phyloP scores from a whole-genome alignment of 1,284 basidiomycete genomes.

The Xerocomus amazonicus region DNA sequence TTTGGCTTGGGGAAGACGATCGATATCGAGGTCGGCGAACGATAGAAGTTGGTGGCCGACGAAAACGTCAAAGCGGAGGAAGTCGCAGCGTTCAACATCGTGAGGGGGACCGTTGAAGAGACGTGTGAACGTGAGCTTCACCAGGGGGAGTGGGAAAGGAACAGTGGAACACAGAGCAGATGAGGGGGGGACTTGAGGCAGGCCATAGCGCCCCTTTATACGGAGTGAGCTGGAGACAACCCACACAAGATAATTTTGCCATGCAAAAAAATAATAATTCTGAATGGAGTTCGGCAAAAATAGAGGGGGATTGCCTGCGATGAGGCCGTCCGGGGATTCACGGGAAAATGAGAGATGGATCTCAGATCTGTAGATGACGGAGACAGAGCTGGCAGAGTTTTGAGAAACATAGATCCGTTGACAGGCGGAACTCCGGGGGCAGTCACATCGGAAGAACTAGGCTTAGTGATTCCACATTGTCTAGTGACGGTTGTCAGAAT shows the following conservation, averaged over 20 bases:
- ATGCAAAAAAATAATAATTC: slow-evolving; percentile 27
- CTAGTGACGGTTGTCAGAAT: slow-evolving; percentile 2
- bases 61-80: slow-evolving; percentile 32
- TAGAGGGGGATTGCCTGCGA: slow-evolving; percentile 34
- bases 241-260: slow-evolving; percentile 24
- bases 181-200: slow-evolving; percentile 26
- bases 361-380: slow-evolving; percentile 34
- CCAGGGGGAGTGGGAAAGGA: slow-evolving; percentile 9
- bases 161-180: slow-evolving; percentile 18
- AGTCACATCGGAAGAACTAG: slow-evolving; percentile 23
- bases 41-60: slow-evolving; percentile 34
- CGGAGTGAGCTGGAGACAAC: slow-evolving; percentile 17
- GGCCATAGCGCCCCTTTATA: slow-evolving; percentile 42
- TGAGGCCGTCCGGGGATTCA: slow-evolving; percentile 31
- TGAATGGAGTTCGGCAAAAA: slow-evolving; percentile 29
- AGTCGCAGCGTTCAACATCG: slow-evolving; percentile 33
- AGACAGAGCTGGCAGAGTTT: slow-evolving; percentile 20
- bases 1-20: slow-evolving; percentile 31
- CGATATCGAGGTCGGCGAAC: slow-evolving; percentile 31
- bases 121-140: neutral
- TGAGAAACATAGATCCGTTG: slow-evolving; percentile 35
- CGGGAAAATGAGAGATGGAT: slow-evolving; percentile 31
- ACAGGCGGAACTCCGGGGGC: slow-evolving; percentile 15
- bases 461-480: slow-evolving; percentile 16
- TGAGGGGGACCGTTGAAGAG: neutral